These are phyloP conservation scores for Irineochytrium annulatum DNA, from an alignment of 192 early-diverging fungal species.

Conservation along the genomic window DNA sequence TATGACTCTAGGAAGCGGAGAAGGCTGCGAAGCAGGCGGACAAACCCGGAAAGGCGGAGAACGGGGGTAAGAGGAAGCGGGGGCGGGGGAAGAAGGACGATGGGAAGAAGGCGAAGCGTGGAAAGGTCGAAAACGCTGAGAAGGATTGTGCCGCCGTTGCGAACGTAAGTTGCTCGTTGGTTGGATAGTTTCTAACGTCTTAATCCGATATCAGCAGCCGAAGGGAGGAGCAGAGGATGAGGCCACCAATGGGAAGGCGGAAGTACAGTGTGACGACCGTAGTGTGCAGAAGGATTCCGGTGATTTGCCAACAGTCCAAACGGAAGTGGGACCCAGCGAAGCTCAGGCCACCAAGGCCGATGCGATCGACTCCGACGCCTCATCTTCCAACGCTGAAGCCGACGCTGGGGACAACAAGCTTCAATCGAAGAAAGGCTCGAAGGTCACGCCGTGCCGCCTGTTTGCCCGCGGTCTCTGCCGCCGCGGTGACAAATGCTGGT, in stretches of 20 bases:
- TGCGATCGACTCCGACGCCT: background rate
- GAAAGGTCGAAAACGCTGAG: constrained; percentile 10
- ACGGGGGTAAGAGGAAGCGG: constrained; percentile 19
- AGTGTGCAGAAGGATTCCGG: background rate
- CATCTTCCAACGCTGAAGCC: background rate
- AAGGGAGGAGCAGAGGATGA: background rate
- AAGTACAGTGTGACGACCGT: background rate
- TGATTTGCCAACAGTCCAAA: background rate
- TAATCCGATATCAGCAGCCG: background rate
- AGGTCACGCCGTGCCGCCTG: background rate
- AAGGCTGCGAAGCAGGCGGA: background rate
- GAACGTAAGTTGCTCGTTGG: constrained; percentile 4
- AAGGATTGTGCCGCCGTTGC: constrained; percentile 2
- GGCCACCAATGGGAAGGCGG: background rate
- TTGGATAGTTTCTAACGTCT: background rate
- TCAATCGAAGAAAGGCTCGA: background rate
- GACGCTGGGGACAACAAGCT: background rate
- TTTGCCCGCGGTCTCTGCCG: constrained; percentile 2
- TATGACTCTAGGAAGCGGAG: background rate
- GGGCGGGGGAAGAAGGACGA: constrained; percentile 19
- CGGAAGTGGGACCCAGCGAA: too few relatives aligned
- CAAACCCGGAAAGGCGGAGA: constrained; percentile 33
- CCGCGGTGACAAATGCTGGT: constrained; percentile 9
- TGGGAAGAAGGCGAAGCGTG: constrained; percentile 4
- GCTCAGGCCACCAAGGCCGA: background rate